Percentiles rank a stretch among this genome's conserved stretches.
Conservation (phyloP, 1,284 basidiomycete genomes). For the Boletus smithii region DNA sequence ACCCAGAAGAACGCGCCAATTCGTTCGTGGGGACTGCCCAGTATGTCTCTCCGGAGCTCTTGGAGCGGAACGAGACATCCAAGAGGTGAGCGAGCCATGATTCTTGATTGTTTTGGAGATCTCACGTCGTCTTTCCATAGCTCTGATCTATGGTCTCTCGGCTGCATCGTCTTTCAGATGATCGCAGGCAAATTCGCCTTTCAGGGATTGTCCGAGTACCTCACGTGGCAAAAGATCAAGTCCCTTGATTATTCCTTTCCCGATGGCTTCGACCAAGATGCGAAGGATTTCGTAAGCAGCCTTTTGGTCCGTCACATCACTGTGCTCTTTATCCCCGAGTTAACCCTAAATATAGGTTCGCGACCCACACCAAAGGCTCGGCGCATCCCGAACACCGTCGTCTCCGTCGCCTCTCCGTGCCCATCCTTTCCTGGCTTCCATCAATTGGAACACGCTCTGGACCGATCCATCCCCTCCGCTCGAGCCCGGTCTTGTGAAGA, state of each 20-base stretch:
- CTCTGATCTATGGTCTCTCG: conserved; percentile 97
- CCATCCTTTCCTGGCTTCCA: conserved; percentile 73
- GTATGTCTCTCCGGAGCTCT: conserved; percentile 91
- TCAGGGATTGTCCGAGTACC: conserved; percentile 80
- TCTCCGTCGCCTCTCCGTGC: conserved; percentile 58
- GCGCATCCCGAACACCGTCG: conserved; percentile 48
- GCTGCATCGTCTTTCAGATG: conserved; percentile 96
- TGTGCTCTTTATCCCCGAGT: not conserved
- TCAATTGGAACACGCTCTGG: conserved; percentile 79
- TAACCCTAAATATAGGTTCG: conserved; percentile 46
- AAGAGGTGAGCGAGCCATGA: conserved; percentile 47
- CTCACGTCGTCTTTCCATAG: conserved; percentile 38
- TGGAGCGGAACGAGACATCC: conserved; percentile 73
- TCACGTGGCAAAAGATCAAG: conserved; percentile 80
- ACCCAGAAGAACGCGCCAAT: conserved; percentile 52
- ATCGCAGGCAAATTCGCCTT: conserved; percentile 92
- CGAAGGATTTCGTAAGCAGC: conserved; percentile 62
- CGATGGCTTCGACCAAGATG: conserved; percentile 65
- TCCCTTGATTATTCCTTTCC: conserved; percentile 71
- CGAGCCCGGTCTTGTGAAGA: conserved; percentile 53
- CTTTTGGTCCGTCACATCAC: conserved; percentile 53
- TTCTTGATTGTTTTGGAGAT: not conserved
- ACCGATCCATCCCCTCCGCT: conserved; percentile 56
- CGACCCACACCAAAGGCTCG: conserved; percentile 70
- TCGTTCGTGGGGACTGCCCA: conserved; percentile 97